Percentiles rank a stretch among this genome's conserved stretches.
Evolutionary conservation across 495 filamentous ascomycete genomes (phyloP).

Genomic region (Platismatia glauca): DNA sequence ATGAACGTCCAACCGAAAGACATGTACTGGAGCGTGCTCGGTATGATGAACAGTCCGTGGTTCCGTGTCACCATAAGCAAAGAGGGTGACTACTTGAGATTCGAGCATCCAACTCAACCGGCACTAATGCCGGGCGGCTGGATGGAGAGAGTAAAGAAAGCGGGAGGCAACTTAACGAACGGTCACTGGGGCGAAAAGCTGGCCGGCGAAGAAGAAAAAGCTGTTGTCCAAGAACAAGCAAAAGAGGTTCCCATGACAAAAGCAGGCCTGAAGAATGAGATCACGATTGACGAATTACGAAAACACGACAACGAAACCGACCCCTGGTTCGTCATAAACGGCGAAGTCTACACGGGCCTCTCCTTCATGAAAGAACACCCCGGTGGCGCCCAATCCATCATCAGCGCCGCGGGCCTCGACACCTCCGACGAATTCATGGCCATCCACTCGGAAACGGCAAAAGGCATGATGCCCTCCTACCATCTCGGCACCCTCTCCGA

Average conservation of each 20-base stretch:
- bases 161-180: constrained; percentile 71
- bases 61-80: constrained; percentile 72
- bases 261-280: constrained; percentile 49
- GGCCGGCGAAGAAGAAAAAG: constrained; percentile 46
- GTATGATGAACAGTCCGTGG: constrained; percentile 99
- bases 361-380: constrained; percentile 78
- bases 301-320: constrained; percentile 55
- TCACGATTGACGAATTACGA: constrained; percentile 65
- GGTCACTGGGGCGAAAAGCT: constrained; percentile 79
- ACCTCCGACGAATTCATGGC: constrained; percentile 90
- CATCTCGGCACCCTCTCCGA: constrained; percentile 74
- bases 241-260: constrained; percentile 77
- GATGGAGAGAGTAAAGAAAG: constrained; percentile 94
- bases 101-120: constrained; percentile 88
- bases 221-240: constrained; percentile 33
- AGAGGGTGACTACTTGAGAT: constrained; percentile 57
- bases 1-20: constrained; percentile 83
- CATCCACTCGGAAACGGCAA: constrained; percentile 90
- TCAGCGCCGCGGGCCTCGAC: constrained; percentile 74
- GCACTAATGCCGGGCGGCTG: constrained; percentile 73
- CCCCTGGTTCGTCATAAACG: constrained; percentile 89
- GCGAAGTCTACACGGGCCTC: constrained; percentile 88
- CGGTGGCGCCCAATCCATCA: constrained; percentile 82
- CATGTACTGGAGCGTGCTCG: constrained; percentile 94
- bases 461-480: constrained; percentile 81